Base-by-base conservation (phyloP, 345 rosid genomes). In the Angophora floribunda region DNA sequence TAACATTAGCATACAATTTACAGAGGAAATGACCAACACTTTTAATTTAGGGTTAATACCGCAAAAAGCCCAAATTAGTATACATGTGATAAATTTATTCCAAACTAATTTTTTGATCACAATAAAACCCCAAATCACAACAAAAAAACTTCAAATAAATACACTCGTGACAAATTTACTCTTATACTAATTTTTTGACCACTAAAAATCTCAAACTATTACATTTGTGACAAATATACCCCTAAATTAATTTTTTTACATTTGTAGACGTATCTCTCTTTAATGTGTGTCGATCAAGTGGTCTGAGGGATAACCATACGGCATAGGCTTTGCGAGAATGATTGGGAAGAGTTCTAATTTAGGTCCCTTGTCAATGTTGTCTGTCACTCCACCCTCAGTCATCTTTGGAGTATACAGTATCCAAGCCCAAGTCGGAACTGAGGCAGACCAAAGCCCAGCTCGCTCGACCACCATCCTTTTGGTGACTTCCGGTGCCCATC, bases 401-500 rank as follows among this genome's bases (percentile, higher is more conserved):
- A 92, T 75, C 89, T 87, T 85, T 2, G 88, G 86, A 44, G 87
- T 80, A 5, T 67, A 65, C 17, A 90, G 86, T 19, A 30, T 55
- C 89, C 89, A 30, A 19, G 88, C 84, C 87, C 89, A 14, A 47
- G 47, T 85, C 79, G 90, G 88, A 1, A 88, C 90, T 28, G 87
- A 86, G 32, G 92, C 51, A 15, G 85, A 28, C 52, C 85, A 88
- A 53, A 87, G 9, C 13, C 80, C 28, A 51, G 88, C 92, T 24
- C 49, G 21, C 51, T 53, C 86, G 53, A 90, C 14, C 36, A 87
- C 87, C 85, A 89, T 49, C 63, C 86, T 90, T 59, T 57, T 50
- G 6, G 92, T 89, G 70, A 89, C 85, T 80, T 90, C 86, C 55
- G 88, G 82, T 28, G 88, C 91, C 89, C 90, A 90, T 16, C 87